Conservation (phyloP, 495 filamentous ascomycete species). For the Talaromyces nanjingensis region DNA sequence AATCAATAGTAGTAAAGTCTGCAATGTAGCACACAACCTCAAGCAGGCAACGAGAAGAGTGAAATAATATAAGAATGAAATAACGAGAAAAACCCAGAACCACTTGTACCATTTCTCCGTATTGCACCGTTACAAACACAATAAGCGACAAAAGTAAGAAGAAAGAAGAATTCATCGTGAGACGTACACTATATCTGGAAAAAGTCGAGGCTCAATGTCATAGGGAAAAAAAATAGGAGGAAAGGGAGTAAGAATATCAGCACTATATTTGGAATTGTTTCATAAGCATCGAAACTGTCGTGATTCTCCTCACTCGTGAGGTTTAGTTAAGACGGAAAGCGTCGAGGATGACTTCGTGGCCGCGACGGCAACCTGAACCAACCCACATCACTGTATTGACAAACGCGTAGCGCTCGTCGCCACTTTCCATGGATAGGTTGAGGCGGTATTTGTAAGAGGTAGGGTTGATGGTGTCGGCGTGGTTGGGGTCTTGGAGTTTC, state of each 20-base stretch:
- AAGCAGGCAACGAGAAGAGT: not conserved
- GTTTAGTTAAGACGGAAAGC: slow-evolving; percentile 40
- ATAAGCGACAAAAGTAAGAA: not conserved
- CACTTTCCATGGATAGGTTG: slow-evolving; percentile 53
- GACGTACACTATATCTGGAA: slow-evolving; percentile 1
- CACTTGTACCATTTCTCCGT: slow-evolving; percentile 3
- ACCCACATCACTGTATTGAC: slow-evolving; percentile 58
- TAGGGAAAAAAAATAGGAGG: not conserved
- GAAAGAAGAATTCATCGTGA: not conserved
- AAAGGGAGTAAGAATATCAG: not conserved
- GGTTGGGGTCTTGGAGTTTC: slow-evolving; percentile 44
- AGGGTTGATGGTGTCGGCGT: slow-evolving; percentile 47
- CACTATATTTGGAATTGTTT: not conserved
- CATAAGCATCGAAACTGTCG: not conserved
- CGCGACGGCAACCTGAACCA: slow-evolving; percentile 50
- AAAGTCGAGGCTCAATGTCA: not conserved
- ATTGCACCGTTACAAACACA: not conserved
- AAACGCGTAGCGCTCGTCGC: slow-evolving; percentile 55
- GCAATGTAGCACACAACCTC: not conserved
- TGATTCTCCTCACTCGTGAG: not conserved
- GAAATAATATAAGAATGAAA: not conserved
- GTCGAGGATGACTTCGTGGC: slow-evolving; percentile 48
- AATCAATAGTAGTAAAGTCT: not conserved
- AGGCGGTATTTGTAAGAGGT: slow-evolving; percentile 52
- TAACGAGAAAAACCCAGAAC: not conserved